Evolutionary conservation across 371 early-diverging fungal species (phyloP).

Genomic region (Mortierella sp.): DNA sequence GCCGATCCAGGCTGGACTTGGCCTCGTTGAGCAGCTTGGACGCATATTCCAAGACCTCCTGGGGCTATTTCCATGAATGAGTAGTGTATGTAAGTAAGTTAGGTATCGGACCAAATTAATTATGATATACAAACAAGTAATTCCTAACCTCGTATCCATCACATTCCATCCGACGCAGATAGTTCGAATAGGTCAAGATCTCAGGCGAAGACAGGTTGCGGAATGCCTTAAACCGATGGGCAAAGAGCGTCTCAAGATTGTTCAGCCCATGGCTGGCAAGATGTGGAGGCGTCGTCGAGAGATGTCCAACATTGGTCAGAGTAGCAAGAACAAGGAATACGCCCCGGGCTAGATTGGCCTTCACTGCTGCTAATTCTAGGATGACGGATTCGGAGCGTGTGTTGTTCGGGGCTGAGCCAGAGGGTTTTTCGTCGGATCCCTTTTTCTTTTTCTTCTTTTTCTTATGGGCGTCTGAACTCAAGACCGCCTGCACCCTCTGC

Average conservation of each 20-base stretch:
- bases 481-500: conserved; percentile 9
- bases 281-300: conserved; percentile 55
- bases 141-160: conserved; percentile 41
- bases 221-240: conserved; percentile 73
- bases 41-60: conserved; percentile 46
- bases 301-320: conserved; percentile 56
- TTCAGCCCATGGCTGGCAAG: conserved; percentile 59
- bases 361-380: conserved; percentile 4
- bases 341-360: conserved; percentile 21
- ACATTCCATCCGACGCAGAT: conserved; percentile 38
- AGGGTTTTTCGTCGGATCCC: conserved; percentile 9
- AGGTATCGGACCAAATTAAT: conserved; percentile 4
- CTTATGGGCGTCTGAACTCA: background rate
- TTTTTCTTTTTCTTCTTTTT: conserved; percentile 28
- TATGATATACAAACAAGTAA: background rate
- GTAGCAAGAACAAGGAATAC: conserved; percentile 42
- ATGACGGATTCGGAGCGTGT: background rate
- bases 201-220: conserved; percentile 61
- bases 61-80: conserved; percentile 18
- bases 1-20: conserved; percentile 48
- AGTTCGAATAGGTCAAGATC: conserved; percentile 54
- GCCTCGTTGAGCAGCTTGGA: conserved; percentile 44
- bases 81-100: background rate
- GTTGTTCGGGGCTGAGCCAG: background rate
- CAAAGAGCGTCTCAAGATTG: conserved; percentile 64